Conservation (phyloP, 1,284 basidiomycete genomes). For the Neolentinus lepideus region DNA sequence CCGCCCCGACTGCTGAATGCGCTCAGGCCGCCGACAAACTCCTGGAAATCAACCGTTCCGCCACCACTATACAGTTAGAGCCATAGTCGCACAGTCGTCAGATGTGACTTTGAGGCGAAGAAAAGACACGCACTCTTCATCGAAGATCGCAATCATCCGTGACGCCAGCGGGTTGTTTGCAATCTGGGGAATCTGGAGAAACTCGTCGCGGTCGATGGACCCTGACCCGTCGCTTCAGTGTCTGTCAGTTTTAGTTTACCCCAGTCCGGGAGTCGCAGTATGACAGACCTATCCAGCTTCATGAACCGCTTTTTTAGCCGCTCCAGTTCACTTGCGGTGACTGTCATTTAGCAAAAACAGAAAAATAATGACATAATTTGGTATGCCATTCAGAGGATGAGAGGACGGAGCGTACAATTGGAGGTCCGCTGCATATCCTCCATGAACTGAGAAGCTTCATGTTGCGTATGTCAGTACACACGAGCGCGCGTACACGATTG, state of each 20-base stretch:
- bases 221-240: slow-evolving; percentile 82
- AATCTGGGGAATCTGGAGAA: slow-evolving; percentile 97
- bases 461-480: slow-evolving; percentile 8
- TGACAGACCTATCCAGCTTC: slow-evolving; percentile 85
- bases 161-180: slow-evolving; percentile 96
- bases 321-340: slow-evolving; percentile 88
- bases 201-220: slow-evolving; percentile 97
- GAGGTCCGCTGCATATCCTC: slow-evolving; percentile 91
- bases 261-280: background rate
- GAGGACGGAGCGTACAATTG: slow-evolving; percentile 62
- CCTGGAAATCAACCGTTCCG: slow-evolving; percentile 98
- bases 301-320: slow-evolving; percentile 98
- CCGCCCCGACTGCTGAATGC: slow-evolving; percentile 96
- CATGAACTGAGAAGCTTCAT: slow-evolving; percentile 81
- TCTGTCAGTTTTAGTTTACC: background rate
- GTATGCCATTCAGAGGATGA: background rate
- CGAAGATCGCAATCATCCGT: slow-evolving; percentile 98
- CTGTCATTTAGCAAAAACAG: slow-evolving; percentile 33
- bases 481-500: slow-evolving; percentile 4
- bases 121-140: slow-evolving; percentile 83
- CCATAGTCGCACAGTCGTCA: background rate
- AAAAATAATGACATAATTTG: slow-evolving; percentile 14
- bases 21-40: slow-evolving; percentile 95
- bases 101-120: background rate
- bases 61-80: slow-evolving; percentile 65